Percentiles rank a stretch among this genome's conserved stretches.
Conservation (phyloP, 306 rosid species). For the Lagenaria siceraria region DNA sequence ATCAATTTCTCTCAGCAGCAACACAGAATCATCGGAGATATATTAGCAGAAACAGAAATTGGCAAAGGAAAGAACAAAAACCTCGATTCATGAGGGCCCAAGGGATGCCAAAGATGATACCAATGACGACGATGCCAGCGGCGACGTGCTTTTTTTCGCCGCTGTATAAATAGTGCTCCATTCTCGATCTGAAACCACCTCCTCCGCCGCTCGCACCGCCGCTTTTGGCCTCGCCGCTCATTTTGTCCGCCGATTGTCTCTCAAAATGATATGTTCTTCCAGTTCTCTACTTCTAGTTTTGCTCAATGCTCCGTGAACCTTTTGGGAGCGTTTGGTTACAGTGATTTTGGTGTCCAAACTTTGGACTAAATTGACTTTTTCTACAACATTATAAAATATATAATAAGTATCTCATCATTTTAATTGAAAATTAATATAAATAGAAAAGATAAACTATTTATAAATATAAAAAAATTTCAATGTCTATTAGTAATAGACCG, state of each 20-base stretch:
- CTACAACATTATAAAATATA: no score
- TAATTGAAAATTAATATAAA: no score
- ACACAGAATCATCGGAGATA: background rate
- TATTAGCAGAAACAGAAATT: background rate
- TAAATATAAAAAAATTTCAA: no score
- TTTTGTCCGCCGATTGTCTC: conserved; percentile 8
- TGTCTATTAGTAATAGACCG: no score
- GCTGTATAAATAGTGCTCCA: conserved; percentile 59
- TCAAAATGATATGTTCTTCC: background rate
- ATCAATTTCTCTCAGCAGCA: background rate
- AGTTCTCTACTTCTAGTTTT: background rate
- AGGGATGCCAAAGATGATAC: conserved; percentile 47
- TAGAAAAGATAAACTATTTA: no score
- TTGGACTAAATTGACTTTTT: background rate
- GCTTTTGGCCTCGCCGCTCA: conserved; percentile 46
- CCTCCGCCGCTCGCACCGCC: conserved; percentile 17
- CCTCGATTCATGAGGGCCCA: conserved; percentile 73
- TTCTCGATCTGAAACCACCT: conserved; percentile 39
- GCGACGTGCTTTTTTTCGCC: conserved; percentile 83
- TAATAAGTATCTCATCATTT: no score
- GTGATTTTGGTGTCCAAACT: background rate
- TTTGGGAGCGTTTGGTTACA: conserved; percentile 3
- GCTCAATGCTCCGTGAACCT: background rate
- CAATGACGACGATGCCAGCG: conserved; percentile 57
- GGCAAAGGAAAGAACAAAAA: conserved; percentile 7